Evolutionary conservation across 371 early-diverging fungal genomes (phyloP), one percentile per base, ranked within the genome.

Genomic region (Basidiobolus meristosporus): DNA sequence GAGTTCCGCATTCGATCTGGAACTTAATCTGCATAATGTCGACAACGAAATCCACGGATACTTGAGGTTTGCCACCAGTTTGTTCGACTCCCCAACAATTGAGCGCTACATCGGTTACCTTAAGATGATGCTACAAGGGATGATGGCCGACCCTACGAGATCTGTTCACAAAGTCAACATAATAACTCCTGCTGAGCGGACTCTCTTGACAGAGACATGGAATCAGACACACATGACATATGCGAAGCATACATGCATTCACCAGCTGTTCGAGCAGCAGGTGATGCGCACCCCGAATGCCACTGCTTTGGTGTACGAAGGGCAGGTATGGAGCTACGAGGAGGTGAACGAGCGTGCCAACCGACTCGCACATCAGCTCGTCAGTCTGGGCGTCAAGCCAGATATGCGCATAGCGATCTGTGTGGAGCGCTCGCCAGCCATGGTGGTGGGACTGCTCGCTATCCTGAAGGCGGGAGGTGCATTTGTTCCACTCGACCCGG

Each of bases 341-440:
- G 42, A 50, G 16, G 14, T 50, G 28, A 31, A 36, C 10, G 22
- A 35, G 5, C n/a, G 36, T 17, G 38, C 44, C 5, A 36, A 44
- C 32, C 39, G 42, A 45, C 23, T 16, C 17, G 28, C 45, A 34
- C 18, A 17, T 42, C 11, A 39, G 41, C 26, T 35, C n/a, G 2
- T 46, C 21, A 2, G 3, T 11, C 37, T 38, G 9, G 46, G 40
- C 22, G 36, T 30, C 3, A n/a, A 31, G 9, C 11, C 12, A 16
- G 37, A 22, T 16, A 19, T 17, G 12, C n/a, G 23, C 5, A 41
- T 41, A 15, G 41, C 23, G 3, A 16, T 46, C 20, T 41, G 41
- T 20, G 19, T 37, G 11, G 17, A n/a, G 19, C 3, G 37, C 5
- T 37, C 37, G 4, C 18, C 23, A 18, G 19, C 12, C 23, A 12